phyloP scores from a whole-genome alignment of 2,329 filamentous ascomycete genomes.

The Chaetomiaceae sp. region DNA sequence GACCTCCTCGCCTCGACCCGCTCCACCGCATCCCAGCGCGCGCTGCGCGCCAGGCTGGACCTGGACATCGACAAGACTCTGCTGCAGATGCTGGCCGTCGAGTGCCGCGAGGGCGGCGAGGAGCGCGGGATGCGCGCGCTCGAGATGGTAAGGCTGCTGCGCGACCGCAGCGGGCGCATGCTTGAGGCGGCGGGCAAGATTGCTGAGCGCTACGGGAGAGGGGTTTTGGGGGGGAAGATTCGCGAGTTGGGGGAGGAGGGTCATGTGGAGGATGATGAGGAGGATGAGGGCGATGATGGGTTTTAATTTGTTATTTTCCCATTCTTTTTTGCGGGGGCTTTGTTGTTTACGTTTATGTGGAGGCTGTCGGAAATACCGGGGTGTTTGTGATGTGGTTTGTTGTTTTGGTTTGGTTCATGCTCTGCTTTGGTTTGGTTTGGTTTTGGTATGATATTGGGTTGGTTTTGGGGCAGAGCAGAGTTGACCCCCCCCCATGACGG shows the following conservation, averaged over 20 bases:
- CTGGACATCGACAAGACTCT: conserved; percentile 86
- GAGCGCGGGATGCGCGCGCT: conserved; percentile 91
- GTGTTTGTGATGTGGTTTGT: too few relatives aligned
- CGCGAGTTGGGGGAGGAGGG: conserved; percentile 72
- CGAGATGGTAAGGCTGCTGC: conserved; percentile 83
- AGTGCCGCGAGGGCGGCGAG: conserved; percentile 85
- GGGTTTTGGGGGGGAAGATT: conserved; percentile 85
- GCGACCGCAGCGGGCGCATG: conserved; percentile 81
- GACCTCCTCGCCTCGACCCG: conserved; percentile 69
- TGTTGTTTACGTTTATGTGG: too few relatives aligned
- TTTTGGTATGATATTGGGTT: too few relatives aligned
- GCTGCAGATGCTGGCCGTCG: conserved; percentile 79
- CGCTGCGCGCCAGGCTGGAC: conserved; percentile 65
- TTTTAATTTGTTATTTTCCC: too few relatives aligned
- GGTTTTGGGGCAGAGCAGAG: not conserved
- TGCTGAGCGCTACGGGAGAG: conserved; percentile 75
- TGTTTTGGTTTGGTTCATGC: not conserved
- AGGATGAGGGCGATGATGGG: conserved; percentile 33
- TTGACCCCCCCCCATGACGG: not conserved
- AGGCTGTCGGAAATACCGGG: too few relatives aligned
- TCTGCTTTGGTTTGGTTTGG: too few relatives aligned
- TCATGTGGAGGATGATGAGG: conserved; percentile 53
- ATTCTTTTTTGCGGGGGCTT: too few relatives aligned
- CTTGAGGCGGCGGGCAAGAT: conserved; percentile 86
- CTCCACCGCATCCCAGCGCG: conserved; percentile 59